Conservation (phyloP, 345 rosid species). For the Laguncularia racemosa region DNA sequence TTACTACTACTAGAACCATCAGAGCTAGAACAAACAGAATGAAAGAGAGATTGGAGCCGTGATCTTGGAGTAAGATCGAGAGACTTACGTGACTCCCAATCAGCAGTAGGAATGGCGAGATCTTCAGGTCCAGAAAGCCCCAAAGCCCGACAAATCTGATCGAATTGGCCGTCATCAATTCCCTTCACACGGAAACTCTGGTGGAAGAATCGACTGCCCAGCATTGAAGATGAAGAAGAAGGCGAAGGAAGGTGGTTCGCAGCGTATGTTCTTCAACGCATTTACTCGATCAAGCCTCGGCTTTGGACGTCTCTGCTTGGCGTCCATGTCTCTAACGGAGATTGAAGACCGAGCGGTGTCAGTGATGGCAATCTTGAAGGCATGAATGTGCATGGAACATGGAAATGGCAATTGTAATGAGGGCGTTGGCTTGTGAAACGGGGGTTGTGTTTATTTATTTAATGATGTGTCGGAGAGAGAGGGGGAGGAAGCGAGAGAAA, state of each 20-base stretch:
- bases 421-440: no score
- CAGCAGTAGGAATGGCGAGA: conserved; percentile 58
- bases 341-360: no score
- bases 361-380: no score
- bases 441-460: no score
- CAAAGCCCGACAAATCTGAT: conserved; percentile 45
- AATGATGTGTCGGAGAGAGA: no score
- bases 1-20: no score
- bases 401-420: no score
- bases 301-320: conserved; percentile 19
- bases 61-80: conserved; percentile 43
- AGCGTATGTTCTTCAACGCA: conserved; percentile 53
- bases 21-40: no score
- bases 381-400: no score
- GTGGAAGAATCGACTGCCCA: conserved; percentile 18
- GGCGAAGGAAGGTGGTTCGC: conserved; percentile 33
- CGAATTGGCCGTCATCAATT: conserved; percentile 46
- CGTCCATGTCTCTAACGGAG: conserved; percentile 14
- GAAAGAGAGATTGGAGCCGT: conserved; percentile 8
- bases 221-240: conserved; percentile 27
- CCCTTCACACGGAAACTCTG: conserved; percentile 80
- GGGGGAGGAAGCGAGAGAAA: no score
- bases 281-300: conserved; percentile 57
- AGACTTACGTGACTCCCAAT: conserved; percentile 58
- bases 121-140: conserved; percentile 78